Evolutionary conservation across 306 rosid genomes (phyloP).

Genomic region (Prunus padus): DNA sequence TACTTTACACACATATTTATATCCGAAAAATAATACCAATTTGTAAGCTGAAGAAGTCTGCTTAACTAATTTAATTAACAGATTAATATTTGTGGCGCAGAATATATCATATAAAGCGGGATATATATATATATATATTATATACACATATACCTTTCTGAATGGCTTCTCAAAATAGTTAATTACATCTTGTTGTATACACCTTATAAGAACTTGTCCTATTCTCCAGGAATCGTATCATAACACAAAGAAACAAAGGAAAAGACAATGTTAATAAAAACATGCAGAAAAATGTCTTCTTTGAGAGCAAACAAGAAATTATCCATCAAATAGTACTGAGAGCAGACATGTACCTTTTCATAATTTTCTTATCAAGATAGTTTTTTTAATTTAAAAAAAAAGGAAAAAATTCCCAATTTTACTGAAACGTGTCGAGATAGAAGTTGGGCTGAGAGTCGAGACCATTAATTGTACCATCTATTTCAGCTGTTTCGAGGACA

Average conservation of each 20-base stretch:
- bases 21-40: too few relatives aligned
- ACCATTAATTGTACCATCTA: slow-evolving; percentile 1
- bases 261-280: slow-evolving; percentile 22
- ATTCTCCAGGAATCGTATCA: slow-evolving; percentile 14
- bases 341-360: not conserved
- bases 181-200: not conserved
- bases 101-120: too few relatives aligned
- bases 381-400: not conserved
- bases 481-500: not conserved
- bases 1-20: too few relatives aligned
- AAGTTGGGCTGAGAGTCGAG: not conserved
- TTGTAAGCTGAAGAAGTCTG: too few relatives aligned
- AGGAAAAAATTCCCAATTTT: not conserved
- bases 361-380: not conserved
- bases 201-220: slow-evolving; percentile 1
- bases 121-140: too few relatives aligned
- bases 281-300: slow-evolving; percentile 14
- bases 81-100: too few relatives aligned
- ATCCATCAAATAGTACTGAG: not conserved
- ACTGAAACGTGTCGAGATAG: not conserved
- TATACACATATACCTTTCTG: not conserved
- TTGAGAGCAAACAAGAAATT: slow-evolving; percentile 14
- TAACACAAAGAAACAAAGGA: slow-evolving; percentile 21
- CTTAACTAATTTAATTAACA: too few relatives aligned
- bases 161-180: not conserved